These are phyloP conservation scores for Hygrophoropsis aurantiaca DNA, from an alignment of 768 basidiomycete genomes.

Conservation along the genomic window DNA sequence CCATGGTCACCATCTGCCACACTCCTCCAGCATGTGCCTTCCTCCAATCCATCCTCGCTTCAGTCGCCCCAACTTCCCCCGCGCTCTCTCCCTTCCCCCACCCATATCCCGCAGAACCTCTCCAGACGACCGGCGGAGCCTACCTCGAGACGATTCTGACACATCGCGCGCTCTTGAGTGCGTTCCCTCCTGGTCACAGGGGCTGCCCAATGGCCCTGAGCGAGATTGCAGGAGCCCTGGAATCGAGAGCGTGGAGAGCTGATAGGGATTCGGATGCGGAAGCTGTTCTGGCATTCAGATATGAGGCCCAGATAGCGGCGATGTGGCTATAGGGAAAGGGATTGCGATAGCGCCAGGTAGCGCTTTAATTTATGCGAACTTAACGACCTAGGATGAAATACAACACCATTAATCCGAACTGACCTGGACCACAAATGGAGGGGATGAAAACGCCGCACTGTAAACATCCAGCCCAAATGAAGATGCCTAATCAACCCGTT, in stretches of 20 bases:
- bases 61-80: constrained; percentile 45
- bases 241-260: constrained; percentile 64
- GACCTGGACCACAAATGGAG: too few species aligned
- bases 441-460: too few species aligned
- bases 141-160: constrained; percentile 79
- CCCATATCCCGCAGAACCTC: constrained; percentile 27
- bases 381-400: too few species aligned
- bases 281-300: constrained; percentile 65
- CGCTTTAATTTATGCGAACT: too few species aligned
- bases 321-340: constrained; percentile 1
- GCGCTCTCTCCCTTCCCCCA: constrained; percentile 31
- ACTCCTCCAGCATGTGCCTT: constrained; percentile 55
- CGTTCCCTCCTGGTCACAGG: constrained; percentile 61
- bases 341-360: too few species aligned
- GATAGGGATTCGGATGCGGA: constrained; percentile 71
- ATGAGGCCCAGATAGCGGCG: constrained; percentile 65
- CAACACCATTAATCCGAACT: too few species aligned
- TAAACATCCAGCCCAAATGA: too few species aligned
- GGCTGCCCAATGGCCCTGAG: constrained; percentile 64
- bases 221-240: constrained; percentile 64
- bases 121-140: constrained; percentile 64
- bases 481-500: too few species aligned
- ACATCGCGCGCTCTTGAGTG: constrained; percentile 67
- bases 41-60: constrained; percentile 57
- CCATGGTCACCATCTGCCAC: constrained; percentile 10